Conservation (phyloP, 345 rosid genomes). For the Bretschneidera sinensis region DNA sequence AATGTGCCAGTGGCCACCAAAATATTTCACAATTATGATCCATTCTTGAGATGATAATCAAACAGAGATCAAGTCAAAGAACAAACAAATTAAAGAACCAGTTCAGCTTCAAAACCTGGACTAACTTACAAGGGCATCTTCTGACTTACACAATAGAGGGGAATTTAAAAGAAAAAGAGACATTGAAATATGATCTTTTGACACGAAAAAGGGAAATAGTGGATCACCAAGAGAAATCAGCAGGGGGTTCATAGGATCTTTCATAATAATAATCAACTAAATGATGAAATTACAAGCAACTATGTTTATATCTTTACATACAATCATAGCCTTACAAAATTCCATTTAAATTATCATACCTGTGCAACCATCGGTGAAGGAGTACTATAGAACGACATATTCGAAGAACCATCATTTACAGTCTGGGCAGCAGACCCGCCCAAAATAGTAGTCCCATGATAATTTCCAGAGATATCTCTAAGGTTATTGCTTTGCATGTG, state of each 20-base stretch:
- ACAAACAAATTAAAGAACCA: background rate
- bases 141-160: background rate
- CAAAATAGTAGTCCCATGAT: constrained; percentile 34
- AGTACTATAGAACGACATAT: constrained; percentile 68
- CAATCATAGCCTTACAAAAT: background rate
- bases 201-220: background rate
- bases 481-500: constrained; percentile 59
- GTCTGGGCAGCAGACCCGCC: constrained; percentile 52
- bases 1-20: too few relatives aligned
- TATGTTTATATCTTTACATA: background rate
- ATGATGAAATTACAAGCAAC: background rate
- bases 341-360: constrained; percentile 36
- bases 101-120: background rate
- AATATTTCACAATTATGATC: too few relatives aligned
- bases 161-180: background rate
- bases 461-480: constrained; percentile 68
- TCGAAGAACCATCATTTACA: constrained; percentile 62
- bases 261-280: background rate
- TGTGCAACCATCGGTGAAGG: constrained; percentile 85
- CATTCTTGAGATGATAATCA: too few relatives aligned
- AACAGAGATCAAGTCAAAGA: background rate
- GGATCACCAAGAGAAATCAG: background rate
- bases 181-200: background rate
- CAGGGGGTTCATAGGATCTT: background rate
- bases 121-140: background rate